Evolutionary conservation across 345 rosid species (phyloP), one percentile per base, ranked within the genome.

Genomic region (Arabis alpina): DNA sequence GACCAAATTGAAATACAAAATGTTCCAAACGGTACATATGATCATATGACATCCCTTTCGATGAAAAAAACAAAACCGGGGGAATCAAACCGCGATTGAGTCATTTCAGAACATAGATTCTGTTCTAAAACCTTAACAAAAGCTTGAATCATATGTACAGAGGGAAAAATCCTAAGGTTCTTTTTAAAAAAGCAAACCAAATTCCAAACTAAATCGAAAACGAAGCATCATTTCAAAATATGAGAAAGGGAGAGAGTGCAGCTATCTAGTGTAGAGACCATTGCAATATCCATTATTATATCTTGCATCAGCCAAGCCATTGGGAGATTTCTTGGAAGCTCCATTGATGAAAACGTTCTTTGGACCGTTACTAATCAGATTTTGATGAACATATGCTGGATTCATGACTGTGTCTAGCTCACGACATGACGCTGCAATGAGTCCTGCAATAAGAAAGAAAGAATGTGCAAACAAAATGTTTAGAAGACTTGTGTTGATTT

Each of bases 351-450:
- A 82, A 12, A 73, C 69, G 23, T 72, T 84, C 24, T 41, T 69
- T 0, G 55, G 61, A 56, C 79, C 73, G 41, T 80, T 87, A 24
- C 72, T 65, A 9, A 70, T 68, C 79, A 76, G 76, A 44, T 69
- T 56, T 34, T 73, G 79, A 78, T 65, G 65, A 61, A 47, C 71
- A 7, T 66, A 70, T 0, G 50, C 44, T 51, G 76, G 76, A 30
- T 79, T 78, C 55, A 82, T 40, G 28, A 86, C 63, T 30, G 68
- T 49, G 14, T 92, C 94, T 67, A 89, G 65, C 71, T 89, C 82
- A 5, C 92, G 69, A 66, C 85, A 71, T 1, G 98, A 79, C 1
- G 98, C 98, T 28, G 91, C 96, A 68, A 92, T 83, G 47, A 92
- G 85, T 41, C 98, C 98, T 89, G 83, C 66, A 76, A 71, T 6